Percentiles rank a stretch among this genome's conserved stretches.
These are phyloP conservation scores for Eruca vesicaria DNA, from an alignment of 441 rosid genomes.

Conservation along the genomic window DNA sequence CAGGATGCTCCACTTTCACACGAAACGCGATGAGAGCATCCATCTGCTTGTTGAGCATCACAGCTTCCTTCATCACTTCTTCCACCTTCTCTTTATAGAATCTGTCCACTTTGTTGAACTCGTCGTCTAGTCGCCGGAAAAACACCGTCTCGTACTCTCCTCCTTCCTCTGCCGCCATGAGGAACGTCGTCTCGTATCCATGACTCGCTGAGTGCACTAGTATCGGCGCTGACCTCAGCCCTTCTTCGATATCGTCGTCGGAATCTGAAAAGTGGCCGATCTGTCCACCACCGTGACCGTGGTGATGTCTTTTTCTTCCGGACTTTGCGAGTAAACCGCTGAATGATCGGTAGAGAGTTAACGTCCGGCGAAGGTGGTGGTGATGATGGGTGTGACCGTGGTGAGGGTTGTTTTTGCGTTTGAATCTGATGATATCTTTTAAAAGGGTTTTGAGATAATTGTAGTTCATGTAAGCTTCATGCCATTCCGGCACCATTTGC, in stretches of 20 bases:
- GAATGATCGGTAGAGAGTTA: constrained; percentile 56
- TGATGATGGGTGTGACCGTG: constrained; percentile 10
- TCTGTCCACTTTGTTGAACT: constrained; percentile 54
- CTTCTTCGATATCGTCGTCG: constrained; percentile 49
- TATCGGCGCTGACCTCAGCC: constrained; percentile 41
- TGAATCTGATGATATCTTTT: constrained; percentile 55
- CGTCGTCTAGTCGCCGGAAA: constrained; percentile 64
- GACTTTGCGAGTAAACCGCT: constrained; percentile 49
- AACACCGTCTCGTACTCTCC: constrained; percentile 58
- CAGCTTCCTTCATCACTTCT: constrained; percentile 59
- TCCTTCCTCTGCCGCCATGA: constrained; percentile 51
- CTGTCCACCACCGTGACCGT: neutral
- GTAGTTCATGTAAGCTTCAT: constrained; percentile 73
- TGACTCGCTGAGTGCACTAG: constrained; percentile 38
- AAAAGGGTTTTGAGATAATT: constrained; percentile 47
- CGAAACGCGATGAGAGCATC: constrained; percentile 75
- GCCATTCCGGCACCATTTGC: constrained; percentile 90
- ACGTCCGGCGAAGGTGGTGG: constrained; percentile 36
- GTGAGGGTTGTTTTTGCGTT: constrained; percentile 35
- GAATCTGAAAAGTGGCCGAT: constrained; percentile 24
- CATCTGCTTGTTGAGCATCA: constrained; percentile 57
- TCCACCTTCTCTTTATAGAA: constrained; percentile 54
- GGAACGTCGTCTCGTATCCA: constrained; percentile 50
- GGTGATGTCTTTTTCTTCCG: neutral
- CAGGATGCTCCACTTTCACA: constrained; percentile 70